phyloP scores from a whole-genome alignment of 768 basidiomycete genomes.

The Fomitopsis serialis region DNA sequence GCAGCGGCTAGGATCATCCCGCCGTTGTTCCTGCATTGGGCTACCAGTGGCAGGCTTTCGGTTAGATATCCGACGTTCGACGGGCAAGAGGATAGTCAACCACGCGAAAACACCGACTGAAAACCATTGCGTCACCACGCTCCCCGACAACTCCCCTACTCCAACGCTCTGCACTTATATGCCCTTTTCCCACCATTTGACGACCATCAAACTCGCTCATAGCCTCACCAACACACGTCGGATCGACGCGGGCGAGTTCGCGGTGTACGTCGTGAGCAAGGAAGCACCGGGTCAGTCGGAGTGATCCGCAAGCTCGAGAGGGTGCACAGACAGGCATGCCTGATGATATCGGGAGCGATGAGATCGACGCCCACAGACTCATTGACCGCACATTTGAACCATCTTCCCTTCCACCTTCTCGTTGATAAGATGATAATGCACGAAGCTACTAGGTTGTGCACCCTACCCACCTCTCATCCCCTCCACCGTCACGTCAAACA shows the following conservation, averaged over 20 bases:
- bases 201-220: not conserved
- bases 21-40: too few species aligned
- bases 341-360: slow-evolving; percentile 20
- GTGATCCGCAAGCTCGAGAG: slow-evolving; percentile 6
- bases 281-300: slow-evolving; percentile 32
- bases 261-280: slow-evolving; percentile 69
- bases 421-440: slow-evolving; percentile 11
- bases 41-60: too few species aligned
- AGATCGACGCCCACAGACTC: slow-evolving; percentile 17
- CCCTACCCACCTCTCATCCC: slow-evolving; percentile 17
- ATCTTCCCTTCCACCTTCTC: slow-evolving; percentile 13
- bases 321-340: slow-evolving; percentile 18
- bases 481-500: slow-evolving; percentile 6
- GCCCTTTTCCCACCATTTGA: too few species aligned
- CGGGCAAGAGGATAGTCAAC: too few species aligned
- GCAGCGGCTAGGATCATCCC: too few species aligned
- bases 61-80: too few species aligned
- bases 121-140: too few species aligned
- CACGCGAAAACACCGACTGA: too few species aligned
- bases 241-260: slow-evolving; percentile 78
- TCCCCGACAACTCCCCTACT: too few species aligned
- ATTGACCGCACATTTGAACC: slow-evolving; percentile 14
- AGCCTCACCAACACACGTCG: too few species aligned
- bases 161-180: too few species aligned
- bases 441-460: slow-evolving; percentile 11